Percentiles rank a stretch among this genome's conserved stretches.
Evolutionary conservation across 352 stramenopile species (phyloP).

Genomic region (Phytophthora cryptogea): DNA sequence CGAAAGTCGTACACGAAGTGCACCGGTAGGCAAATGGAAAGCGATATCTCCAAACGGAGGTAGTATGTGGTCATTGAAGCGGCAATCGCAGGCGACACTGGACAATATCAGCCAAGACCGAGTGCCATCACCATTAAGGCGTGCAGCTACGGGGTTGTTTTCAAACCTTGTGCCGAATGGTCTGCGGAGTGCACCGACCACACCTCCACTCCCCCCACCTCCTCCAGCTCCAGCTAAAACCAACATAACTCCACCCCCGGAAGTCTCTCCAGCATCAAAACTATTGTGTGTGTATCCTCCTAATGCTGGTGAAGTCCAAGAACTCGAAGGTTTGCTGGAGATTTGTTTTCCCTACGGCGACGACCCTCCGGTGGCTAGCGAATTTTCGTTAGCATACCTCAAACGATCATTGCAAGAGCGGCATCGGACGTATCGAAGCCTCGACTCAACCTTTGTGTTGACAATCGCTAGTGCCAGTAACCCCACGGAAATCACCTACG

Average conservation of each 20-base stretch:
- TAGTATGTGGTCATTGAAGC: slow-evolving; percentile 32
- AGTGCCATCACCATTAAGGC: slow-evolving; percentile 22
- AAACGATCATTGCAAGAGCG: slow-evolving; percentile 67
- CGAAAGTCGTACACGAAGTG: slow-evolving; percentile 20
- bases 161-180: slow-evolving; percentile 42
- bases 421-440: slow-evolving; percentile 65
- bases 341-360: slow-evolving; percentile 82
- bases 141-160: slow-evolving; percentile 37
- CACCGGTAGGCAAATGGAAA: slow-evolving; percentile 33
- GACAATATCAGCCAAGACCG: slow-evolving; percentile 42
- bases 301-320: slow-evolving; percentile 44
- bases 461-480: slow-evolving; percentile 58
- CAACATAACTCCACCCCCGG: slow-evolving; percentile 3
- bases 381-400: slow-evolving; percentile 62
- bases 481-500: slow-evolving; percentile 64
- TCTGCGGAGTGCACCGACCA: slow-evolving; percentile 33
- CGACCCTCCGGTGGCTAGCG: slow-evolving; percentile 37
- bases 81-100: slow-evolving; percentile 27
- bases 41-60: slow-evolving; percentile 20
- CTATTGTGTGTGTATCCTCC: slow-evolving; percentile 58
- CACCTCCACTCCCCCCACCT: slow-evolving; percentile 18
- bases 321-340: slow-evolving; percentile 69
- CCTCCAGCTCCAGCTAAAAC: slow-evolving; percentile 13
- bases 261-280: slow-evolving; percentile 36
- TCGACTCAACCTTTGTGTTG: slow-evolving; percentile 76